Evolutionary conservation across 345 rosid genomes (phyloP), one percentile per base, ranked within the genome.

Genomic region (Passiflora organensis): DNA sequence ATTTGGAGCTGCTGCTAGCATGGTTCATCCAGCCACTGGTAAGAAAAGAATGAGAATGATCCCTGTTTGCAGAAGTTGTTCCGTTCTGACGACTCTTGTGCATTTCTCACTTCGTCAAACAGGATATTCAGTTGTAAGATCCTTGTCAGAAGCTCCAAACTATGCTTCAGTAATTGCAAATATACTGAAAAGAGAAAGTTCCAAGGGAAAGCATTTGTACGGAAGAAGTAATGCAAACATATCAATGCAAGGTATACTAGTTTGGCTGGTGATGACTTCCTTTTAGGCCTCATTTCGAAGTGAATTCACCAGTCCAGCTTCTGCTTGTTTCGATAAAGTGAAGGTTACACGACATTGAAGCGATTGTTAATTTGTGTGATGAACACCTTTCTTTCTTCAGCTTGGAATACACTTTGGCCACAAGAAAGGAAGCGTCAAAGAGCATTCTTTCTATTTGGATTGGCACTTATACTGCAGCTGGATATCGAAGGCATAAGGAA

Each of bases 11-110:
- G 96, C 95, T 5, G 96, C 99, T 48, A 80, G 96, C 80, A 82
- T 86, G 96, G 96, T 93, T 62, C 95, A 93, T 66, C 99, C 99
- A 4, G 95, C 94, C 64, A 93, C 95, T 47, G 98, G 95, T 88
- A 63, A 46, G 50, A 52, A 55, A 16, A 55, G 55, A 25, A 25
- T 11, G 55, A 51, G 52, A n/a, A 39, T 49, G 47, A 48, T 37
- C 53, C 58, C 19, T 57, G 56, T 54, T 61, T 32, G 45, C 50
- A 20, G 56, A 53, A 43, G 32, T 47, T 11, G 47, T 46, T 67
- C 19, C 23, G 62, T 59, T 12, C 64, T 39, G 43, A 57, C 48
- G 36, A 34, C 28, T 18, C 59, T 15, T 20, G 50, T n/a, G 60
- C 10, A 25, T 60, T 63, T 69, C 22, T 38, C 52, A 32, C 9